These are phyloP conservation scores for Acer saccharum DNA, from an alignment of 345 rosid species.

Conservation along the genomic window DNA sequence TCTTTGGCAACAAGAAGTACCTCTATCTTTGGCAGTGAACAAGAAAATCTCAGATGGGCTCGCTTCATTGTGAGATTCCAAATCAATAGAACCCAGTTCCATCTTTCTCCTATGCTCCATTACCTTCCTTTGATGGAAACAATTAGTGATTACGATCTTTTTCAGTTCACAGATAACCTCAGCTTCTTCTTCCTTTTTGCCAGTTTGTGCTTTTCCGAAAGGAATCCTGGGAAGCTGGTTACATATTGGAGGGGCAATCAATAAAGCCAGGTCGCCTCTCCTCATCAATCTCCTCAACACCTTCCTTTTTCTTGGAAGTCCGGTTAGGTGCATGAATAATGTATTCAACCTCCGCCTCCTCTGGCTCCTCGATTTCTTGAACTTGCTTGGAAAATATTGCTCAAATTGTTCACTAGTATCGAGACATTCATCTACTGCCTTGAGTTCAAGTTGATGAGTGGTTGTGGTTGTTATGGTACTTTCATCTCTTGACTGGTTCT, in stretches of 20 bases:
- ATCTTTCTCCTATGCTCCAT: neutral
- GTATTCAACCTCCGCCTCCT: constrained; percentile 21
- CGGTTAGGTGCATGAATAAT: neutral
- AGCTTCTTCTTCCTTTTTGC: neutral
- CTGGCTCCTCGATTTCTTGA: constrained; percentile 21
- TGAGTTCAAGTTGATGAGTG: neutral
- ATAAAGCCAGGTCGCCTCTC: neutral
- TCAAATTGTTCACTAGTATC: neutral
- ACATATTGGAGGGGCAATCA: neutral
- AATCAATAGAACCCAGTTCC: neutral
- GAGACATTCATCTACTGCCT: neutral
- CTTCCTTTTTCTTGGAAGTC: neutral
- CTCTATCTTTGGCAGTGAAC: neutral
- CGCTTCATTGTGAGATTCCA: neutral
- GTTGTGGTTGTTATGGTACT: neutral
- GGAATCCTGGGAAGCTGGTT: constrained; percentile 13
- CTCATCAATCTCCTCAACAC: neutral
- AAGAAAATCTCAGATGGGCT: neutral
- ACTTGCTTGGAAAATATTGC: neutral
- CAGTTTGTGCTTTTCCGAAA: neutral
- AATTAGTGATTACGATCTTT: neutral
- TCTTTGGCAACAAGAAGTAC: neutral
- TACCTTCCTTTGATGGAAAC: neutral
- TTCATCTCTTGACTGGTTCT: neutral
- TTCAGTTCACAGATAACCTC: neutral